Conservation (phyloP, 495 filamentous ascomycete species). For the Jackrogersella minutella region DNA sequence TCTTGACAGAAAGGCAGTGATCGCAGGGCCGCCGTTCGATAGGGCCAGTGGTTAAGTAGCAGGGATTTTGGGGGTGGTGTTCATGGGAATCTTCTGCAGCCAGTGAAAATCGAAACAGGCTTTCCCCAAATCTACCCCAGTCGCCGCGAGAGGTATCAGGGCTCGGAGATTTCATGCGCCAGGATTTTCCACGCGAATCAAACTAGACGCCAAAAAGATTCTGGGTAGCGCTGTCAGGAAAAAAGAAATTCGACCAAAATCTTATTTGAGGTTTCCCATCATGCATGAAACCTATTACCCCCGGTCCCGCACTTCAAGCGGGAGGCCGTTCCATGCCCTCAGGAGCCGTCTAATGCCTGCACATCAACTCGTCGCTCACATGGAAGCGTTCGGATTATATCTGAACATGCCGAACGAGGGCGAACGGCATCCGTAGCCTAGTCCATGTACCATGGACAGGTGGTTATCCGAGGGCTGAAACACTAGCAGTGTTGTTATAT, state of each 20-base stretch:
- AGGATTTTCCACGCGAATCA: constrained; percentile 34
- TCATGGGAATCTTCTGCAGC: constrained; percentile 34
- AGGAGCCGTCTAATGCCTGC: constrained; percentile 25
- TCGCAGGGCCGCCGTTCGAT: constrained; percentile 36
- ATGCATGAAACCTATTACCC: constrained; percentile 34
- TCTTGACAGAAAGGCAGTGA: constrained; percentile 33
- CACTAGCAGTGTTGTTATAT: constrained; percentile 15
- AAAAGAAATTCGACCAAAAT: constrained; percentile 10
- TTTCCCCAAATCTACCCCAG: constrained; percentile 32
- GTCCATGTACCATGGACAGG: constrained; percentile 17
- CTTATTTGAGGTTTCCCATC: constrained; percentile 30
- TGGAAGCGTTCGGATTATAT: constrained; percentile 37
- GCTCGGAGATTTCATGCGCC: constrained; percentile 39
- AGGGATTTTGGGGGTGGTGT: constrained; percentile 26
- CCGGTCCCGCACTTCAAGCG: constrained; percentile 19
- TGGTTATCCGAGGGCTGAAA: constrained; percentile 30
- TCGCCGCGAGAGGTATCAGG: constrained; percentile 33
- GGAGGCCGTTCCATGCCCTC: constrained; percentile 31
- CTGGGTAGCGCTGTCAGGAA: constrained; percentile 18
- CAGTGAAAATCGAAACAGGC: constrained; percentile 34
- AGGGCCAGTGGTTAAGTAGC: constrained; percentile 23
- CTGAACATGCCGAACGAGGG: constrained; percentile 34
- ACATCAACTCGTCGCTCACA: constrained; percentile 36
- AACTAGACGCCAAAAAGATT: constrained; percentile 17
- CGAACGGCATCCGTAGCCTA: constrained; percentile 33